Evolutionary conservation across 495 filamentous ascomycete genomes (phyloP).

Genomic region (Parmelia sp.): DNA sequence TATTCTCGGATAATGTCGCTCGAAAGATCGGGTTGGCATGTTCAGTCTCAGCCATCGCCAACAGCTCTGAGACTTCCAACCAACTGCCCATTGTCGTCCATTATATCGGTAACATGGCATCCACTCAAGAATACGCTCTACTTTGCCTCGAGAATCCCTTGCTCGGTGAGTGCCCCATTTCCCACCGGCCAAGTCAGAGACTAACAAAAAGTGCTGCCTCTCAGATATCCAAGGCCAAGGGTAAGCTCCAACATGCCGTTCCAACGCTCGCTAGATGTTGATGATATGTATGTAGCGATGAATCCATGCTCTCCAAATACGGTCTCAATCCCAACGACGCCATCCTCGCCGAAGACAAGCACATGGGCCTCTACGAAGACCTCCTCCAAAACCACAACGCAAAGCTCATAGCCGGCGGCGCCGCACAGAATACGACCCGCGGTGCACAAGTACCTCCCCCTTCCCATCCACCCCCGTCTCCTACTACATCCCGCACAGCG

Average conservation of each 20-base stretch:
- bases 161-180: constrained; percentile 56
- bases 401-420: constrained; percentile 92
- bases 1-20: too few relatives aligned
- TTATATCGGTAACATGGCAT: constrained; percentile 47
- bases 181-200: neutral
- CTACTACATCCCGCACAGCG: constrained; percentile 7
- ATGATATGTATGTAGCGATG: constrained; percentile 43
- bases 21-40: too few relatives aligned
- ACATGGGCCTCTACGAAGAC: constrained; percentile 85
- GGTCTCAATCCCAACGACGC: constrained; percentile 91
- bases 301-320: constrained; percentile 83
- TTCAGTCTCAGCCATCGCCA: neutral
- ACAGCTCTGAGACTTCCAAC: neutral
- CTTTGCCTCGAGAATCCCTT: constrained; percentile 94
- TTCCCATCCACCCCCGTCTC: neutral
- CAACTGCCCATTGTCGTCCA: neutral
- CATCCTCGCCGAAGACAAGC: constrained; percentile 90
- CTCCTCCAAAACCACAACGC: constrained; percentile 78
- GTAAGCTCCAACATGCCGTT: constrained; percentile 36
- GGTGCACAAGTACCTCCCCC: constrained; percentile 62
- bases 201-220: constrained; percentile 18
- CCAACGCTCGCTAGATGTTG: neutral
- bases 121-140: constrained; percentile 70
- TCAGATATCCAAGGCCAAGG: constrained; percentile 87
- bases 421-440: constrained; percentile 96